phyloP scores from a whole-genome alignment of 1,284 basidiomycete species.

The Ustilago loliicola region DNA sequence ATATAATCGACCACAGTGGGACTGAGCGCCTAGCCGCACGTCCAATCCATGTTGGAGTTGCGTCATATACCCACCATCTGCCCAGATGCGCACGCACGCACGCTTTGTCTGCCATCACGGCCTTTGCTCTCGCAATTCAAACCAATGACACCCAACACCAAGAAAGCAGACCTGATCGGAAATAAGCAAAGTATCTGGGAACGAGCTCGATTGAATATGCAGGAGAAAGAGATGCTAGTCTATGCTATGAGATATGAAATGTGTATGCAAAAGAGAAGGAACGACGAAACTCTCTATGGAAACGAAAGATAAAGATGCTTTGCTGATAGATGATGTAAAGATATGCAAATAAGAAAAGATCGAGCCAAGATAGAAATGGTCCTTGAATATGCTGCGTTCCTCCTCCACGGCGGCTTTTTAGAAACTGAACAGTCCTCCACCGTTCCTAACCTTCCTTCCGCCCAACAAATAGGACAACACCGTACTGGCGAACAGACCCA shows the following conservation, averaged over 20 bases:
- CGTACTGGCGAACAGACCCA: constrained; percentile 67
- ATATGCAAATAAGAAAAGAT: constrained; percentile 4
- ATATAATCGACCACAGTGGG: background rate
- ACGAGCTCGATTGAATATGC: constrained; percentile 3
- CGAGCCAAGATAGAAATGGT: background rate
- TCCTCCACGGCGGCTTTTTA: constrained; percentile 15
- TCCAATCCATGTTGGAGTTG: background rate
- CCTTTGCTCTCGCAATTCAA: background rate
- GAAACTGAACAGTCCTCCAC: constrained; percentile 65
- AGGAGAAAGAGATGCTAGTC: constrained; percentile 1
- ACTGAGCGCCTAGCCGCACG: background rate
- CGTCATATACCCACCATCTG: background rate
- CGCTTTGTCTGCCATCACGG: background rate
- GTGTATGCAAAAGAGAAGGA: constrained; percentile 10
- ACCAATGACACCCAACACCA: background rate
- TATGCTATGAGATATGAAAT: constrained; percentile 9
- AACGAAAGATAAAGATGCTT: background rate
- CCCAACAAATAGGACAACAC: constrained; percentile 64
- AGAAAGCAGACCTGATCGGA: background rate
- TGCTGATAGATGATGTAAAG: background rate
- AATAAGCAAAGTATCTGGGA: background rate
- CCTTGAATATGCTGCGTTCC: background rate
- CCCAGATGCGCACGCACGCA: background rate
- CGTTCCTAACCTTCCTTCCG: constrained; percentile 58
- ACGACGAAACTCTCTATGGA: background rate